Percentiles rank a stretch among this genome's conserved stretches.
Evolutionary conservation across 2,329 filamentous ascomycete genomes (phyloP).

Genomic region (Exophiala xenobiotica): DNA sequence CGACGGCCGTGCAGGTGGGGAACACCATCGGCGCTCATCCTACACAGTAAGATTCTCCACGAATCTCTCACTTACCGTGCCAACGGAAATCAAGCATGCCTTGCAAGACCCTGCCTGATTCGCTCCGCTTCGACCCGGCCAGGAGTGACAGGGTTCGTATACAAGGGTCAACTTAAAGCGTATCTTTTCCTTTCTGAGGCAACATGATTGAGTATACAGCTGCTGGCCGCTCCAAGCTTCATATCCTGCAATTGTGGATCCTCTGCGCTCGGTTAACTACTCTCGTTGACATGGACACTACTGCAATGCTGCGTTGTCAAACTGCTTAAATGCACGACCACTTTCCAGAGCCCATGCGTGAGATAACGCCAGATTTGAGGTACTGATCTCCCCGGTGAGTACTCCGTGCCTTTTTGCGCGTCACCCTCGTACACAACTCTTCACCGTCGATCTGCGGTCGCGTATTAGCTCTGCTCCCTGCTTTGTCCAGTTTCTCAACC

Average conservation of each 20-base stretch:
- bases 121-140: too few species aligned
- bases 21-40: too few species aligned
- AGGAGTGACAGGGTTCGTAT: too few species aligned
- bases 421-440: neutral
- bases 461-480: neutral
- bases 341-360: neutral
- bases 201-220: too few species aligned
- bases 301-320: slow-evolving; percentile 20
- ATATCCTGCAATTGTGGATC: neutral
- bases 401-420: neutral
- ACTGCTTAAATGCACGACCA: neutral
- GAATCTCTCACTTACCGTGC: too few species aligned
- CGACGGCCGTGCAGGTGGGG: too few species aligned
- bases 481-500: neutral
- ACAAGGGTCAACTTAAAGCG: too few species aligned
- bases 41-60: too few species aligned
- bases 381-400: neutral
- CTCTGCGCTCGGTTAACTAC: neutral
- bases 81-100: too few species aligned
- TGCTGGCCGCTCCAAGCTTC: neutral
- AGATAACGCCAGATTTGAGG: neutral
- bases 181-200: too few species aligned
- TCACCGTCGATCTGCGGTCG: neutral
- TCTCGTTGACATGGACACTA: slow-evolving; percentile 5
- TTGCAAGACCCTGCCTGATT: too few species aligned